phyloP scores from a whole-genome alignment of 257 asterid species.

The Scutellaria barbata region DNA sequence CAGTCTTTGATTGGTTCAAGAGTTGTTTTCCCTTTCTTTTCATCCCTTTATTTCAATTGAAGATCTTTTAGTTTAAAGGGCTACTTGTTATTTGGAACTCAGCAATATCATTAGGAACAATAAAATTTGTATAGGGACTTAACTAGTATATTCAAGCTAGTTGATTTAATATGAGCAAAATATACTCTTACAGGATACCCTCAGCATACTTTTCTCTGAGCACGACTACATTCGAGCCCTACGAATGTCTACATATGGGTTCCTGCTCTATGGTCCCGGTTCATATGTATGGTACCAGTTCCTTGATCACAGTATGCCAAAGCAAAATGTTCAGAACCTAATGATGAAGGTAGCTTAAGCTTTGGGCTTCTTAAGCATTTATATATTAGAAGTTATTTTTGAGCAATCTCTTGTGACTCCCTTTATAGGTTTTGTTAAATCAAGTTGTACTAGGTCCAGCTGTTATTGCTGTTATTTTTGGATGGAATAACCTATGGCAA shows the following conservation, averaged over 20 bases:
- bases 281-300: conserved; percentile 87
- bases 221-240: conserved; percentile 86
- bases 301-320: conserved; percentile 81
- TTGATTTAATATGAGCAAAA: conserved; percentile 15
- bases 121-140: neutral
- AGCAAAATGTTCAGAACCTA: conserved; percentile 64
- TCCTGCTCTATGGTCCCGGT: conserved; percentile 88
- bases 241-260: conserved; percentile 88
- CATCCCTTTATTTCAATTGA: conserved; percentile 3
- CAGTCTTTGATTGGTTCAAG: conserved; percentile 1
- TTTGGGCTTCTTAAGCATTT: neutral
- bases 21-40: neutral
- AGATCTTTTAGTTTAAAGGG: conserved; percentile 4
- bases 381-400: conserved; percentile 4
- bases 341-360: conserved; percentile 55
- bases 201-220: conserved; percentile 51
- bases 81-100: neutral
- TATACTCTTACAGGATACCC: conserved; percentile 51
- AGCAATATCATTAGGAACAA: neutral
- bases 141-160: neutral
- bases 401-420: conserved; percentile 18
- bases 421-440: conserved; percentile 72
- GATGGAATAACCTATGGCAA: conserved; percentile 91
- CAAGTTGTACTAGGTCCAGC: conserved; percentile 83
- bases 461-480: conserved; percentile 84